Conservation (phyloP, 2,329 filamentous ascomycete genomes). For the Aspergillus fischeri region DNA sequence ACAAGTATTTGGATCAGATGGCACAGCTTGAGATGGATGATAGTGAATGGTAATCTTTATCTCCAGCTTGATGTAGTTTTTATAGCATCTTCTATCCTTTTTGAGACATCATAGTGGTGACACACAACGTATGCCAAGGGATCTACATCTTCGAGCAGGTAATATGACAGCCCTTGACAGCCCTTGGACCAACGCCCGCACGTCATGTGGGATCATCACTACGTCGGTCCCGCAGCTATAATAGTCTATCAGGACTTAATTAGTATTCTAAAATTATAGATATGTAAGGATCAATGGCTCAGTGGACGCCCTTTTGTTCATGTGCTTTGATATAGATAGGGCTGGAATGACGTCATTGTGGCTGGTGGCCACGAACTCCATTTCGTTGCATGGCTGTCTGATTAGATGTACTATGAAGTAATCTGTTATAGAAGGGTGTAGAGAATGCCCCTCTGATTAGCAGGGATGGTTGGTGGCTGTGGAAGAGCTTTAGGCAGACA, state of each 20-base stretch:
- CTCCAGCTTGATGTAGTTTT: neutral
- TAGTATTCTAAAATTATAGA: neutral
- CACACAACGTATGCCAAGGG: neutral
- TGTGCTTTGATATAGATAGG: neutral
- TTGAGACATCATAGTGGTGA: neutral
- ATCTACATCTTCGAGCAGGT: neutral
- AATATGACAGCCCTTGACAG: neutral
- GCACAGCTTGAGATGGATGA: neutral
- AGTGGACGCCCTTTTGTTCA: neutral
- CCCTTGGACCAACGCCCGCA: neutral
- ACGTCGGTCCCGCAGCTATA: neutral
- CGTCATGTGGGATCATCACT: neutral
- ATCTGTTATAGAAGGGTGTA: neutral
- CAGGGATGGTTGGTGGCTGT: neutral
- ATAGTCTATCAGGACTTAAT: neutral
- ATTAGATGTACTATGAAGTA: neutral
- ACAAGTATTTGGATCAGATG: neutral
- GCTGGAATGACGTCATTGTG: neutral
- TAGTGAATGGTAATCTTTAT: neutral
- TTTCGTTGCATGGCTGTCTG: neutral
- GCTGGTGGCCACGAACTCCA: neutral
- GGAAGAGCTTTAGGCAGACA: neutral
- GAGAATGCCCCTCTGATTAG: neutral
- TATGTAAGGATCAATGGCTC: neutral
- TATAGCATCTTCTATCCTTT: neutral